Evolutionary conservation across 345 rosid genomes (phyloP).

Genomic region (Eucalyptus microcorys): DNA sequence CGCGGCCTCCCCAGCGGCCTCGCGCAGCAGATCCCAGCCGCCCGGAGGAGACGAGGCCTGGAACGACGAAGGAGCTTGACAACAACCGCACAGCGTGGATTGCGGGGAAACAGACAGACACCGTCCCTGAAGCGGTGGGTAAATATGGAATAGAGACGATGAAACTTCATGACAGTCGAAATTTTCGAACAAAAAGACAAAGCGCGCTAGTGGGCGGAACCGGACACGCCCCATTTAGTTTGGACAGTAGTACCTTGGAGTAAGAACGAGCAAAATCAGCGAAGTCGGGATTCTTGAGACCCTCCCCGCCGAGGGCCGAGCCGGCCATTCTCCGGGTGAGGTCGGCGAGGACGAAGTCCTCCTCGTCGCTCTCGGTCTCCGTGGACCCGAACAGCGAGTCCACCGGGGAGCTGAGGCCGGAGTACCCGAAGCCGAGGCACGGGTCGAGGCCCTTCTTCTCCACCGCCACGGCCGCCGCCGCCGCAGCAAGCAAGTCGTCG

Average conservation of each 20-base stretch:
- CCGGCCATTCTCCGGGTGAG: neutral
- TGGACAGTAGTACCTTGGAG: neutral
- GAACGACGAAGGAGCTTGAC: neutral
- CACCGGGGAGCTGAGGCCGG: conserved; percentile 47
- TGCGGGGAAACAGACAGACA: neutral
- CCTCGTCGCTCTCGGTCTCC: conserved; percentile 58
- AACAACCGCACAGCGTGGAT: neutral
- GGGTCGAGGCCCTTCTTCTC: neutral
- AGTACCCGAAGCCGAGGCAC: conserved; percentile 18
- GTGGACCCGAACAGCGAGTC: conserved; percentile 45
- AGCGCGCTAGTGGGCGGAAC: neutral
- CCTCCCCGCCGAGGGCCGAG: neutral
- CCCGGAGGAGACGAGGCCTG: neutral
- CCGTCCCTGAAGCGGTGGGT: neutral
- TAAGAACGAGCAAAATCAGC: neutral
- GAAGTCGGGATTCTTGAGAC: neutral
- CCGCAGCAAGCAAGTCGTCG: neutral
- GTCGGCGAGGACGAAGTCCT: conserved; percentile 9
- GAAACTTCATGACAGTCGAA: neutral
- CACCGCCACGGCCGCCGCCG: conserved; percentile 25
- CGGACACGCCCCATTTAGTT: too few relatives aligned
- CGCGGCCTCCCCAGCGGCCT: neutral
- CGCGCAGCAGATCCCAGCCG: neutral
- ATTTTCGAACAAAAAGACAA: neutral
- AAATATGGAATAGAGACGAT: neutral